phyloP scores from a whole-genome alignment of 2,329 filamentous ascomycete genomes.

The Paramyrothecium roridum region DNA sequence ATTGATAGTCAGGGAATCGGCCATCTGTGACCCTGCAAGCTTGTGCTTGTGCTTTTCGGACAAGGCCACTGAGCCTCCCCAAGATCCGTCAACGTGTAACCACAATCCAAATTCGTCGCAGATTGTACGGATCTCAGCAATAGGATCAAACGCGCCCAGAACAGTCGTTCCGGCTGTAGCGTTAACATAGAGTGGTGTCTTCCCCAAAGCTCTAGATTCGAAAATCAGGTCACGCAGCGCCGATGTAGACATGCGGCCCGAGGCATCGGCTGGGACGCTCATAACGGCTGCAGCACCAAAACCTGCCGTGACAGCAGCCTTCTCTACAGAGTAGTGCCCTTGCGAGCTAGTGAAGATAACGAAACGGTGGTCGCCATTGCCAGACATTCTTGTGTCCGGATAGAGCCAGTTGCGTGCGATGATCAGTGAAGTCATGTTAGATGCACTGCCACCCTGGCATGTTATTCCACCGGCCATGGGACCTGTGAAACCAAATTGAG shows the following conservation, averaged over 20 bases:
- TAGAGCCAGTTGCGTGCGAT: constrained; percentile 85
- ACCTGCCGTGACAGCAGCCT: constrained; percentile 82
- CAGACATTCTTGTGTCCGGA: constrained; percentile 70
- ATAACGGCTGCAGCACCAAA: constrained; percentile 73
- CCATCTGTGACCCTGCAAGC: constrained; percentile 67
- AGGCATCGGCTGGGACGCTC: constrained; percentile 67
- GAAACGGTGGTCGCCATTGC: constrained; percentile 65
- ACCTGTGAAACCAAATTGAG: constrained; percentile 72
- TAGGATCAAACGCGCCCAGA: constrained; percentile 82
- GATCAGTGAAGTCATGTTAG: constrained; percentile 81
- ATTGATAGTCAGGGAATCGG: constrained; percentile 82
- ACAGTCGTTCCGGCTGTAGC: constrained; percentile 95
- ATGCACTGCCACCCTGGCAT: constrained; percentile 78
- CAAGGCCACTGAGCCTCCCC: constrained; percentile 85
- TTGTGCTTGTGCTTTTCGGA: constrained; percentile 60
- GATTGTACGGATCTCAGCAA: constrained; percentile 65
- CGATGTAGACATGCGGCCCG: constrained; percentile 67
- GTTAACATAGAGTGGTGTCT: constrained; percentile 91
- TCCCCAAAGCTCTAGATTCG: constrained; percentile 61
- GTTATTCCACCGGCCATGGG: constrained; percentile 70
- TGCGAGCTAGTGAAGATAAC: constrained; percentile 85
- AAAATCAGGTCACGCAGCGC: constrained; percentile 62
- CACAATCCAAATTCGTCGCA: constrained; percentile 73
- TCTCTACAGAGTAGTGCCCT: constrained; percentile 92
- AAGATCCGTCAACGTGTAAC: constrained; percentile 90